Base-by-base conservation (phyloP, 495 filamentous ascomycete species). In the Aspergillus egyptiacus region DNA sequence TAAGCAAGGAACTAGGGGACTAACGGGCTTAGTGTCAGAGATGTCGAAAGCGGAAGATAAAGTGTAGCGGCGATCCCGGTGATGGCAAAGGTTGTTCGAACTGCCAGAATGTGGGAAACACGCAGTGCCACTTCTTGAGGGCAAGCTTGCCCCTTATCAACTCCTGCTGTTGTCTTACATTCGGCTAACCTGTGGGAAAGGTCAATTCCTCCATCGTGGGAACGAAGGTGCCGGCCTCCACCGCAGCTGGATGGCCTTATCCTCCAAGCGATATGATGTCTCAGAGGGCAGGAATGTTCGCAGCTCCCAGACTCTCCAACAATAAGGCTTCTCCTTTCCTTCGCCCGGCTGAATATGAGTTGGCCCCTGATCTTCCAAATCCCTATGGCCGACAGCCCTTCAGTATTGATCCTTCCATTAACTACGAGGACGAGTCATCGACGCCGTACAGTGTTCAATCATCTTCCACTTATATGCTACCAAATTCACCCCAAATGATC, bases 21-120 rank as follows among this genome's bases (percentile, higher is more conserved):
- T 61, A 24, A 59, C 44, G 24, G 20, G 2, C 13, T 25, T 53
- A 97, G 93, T 98, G 93, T 66, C 79, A 78, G 23, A 82, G 93
- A 51, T 98, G 93, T 62, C 83, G 93, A 40, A 90, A 90, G 64
- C 78, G 93, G 43, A 98, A 98, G 73, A 98, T 98, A 59, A 86
- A 89, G 62, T 98, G 93, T 70, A 95, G 87, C 51, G 93, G 91
- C 25, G 91, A 96, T 63, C 73, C 75, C 5, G 84, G 83, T 20
- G 77, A 87, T 60, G 86, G 83, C 8, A 70, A 72, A 18, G 87
- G 86, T 23, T 98, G 93, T 61, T 67, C 76, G 13, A 95, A 90
- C 66, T 98, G 93, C 71, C 85, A 83, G 53, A 76, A 69, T 51
- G 81, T 90, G 44, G 84, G 84, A 24, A 73, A 74, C 27, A 76